These are phyloP conservation scores for Fistulifera pelliculosa DNA, from an alignment of 108 stramenopile species.

Conservation along the genomic window DNA sequence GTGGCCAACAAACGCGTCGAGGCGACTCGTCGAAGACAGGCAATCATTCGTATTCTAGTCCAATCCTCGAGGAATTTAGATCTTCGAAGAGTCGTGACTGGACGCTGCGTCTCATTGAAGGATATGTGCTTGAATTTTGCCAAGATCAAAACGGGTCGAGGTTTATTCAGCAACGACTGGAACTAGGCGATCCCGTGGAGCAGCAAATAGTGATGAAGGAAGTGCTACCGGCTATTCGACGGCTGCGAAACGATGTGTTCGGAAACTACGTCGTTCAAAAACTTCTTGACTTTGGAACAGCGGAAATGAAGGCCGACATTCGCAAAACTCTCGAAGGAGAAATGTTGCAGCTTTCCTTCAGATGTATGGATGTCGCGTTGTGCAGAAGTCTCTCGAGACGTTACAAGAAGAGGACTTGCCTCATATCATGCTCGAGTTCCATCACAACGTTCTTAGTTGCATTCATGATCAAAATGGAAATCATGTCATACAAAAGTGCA, in stretches of 20 bases:
- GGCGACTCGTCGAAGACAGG: constrained; percentile 22
- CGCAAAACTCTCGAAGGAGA: constrained; percentile 60
- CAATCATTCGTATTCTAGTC: constrained; percentile 31
- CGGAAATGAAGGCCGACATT: constrained; percentile 58
- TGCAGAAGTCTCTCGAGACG: constrained; percentile 89
- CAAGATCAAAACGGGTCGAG: constrained; percentile 98
- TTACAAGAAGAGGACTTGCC: constrained; percentile 66
- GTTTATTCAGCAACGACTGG: constrained; percentile 93
- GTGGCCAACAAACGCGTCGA: constrained; percentile 20
- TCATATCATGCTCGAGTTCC: constrained; percentile 76
- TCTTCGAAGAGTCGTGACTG: constrained; percentile 71
- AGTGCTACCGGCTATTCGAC: constrained; percentile 64
- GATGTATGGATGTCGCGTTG: constrained; percentile 95
- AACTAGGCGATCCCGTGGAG: constrained; percentile 73
- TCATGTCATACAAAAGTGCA: constrained; percentile 95
- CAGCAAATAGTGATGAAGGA: constrained; percentile 78
- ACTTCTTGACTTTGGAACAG: constrained; percentile 87
- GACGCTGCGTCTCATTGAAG: constrained; percentile 56
- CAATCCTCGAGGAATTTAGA: constrained; percentile 66
- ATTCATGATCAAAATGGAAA: constrained; percentile 97
- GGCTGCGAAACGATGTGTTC: constrained; percentile 83
- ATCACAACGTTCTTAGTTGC: constrained; percentile 78
- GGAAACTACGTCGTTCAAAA: constrained; percentile 97
- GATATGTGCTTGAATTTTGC: constrained; percentile 84
- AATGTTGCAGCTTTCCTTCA: constrained; percentile 79